Evolutionary conservation across 2,329 filamentous ascomycete genomes (phyloP).

Genomic region (Alternaria infectoria): DNA sequence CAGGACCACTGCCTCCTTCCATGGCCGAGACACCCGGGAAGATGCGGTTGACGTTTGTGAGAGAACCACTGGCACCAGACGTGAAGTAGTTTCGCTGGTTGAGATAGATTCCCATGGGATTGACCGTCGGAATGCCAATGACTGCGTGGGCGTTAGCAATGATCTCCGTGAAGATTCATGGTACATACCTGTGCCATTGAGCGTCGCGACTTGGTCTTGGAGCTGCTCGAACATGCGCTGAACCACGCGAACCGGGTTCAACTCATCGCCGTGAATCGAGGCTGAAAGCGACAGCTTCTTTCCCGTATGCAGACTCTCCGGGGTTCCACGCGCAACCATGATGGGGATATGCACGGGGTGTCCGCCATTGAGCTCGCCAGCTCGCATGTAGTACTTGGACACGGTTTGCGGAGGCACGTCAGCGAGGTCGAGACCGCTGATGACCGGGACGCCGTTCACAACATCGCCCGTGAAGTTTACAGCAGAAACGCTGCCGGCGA

Average conservation of each 20-base stretch:
- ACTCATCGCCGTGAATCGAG: constrained; percentile 49
- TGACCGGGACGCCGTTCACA: constrained; percentile 40
- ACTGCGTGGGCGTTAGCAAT: constrained; percentile 27
- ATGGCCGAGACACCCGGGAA: constrained; percentile 37
- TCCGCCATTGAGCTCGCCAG: constrained; percentile 49
- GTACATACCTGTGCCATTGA: constrained; percentile 46
- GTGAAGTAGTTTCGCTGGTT: constrained; percentile 51
- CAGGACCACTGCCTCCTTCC: constrained; percentile 34
- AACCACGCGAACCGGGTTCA: constrained; percentile 47
- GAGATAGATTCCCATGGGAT: constrained; percentile 49
- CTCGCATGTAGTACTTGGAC: constrained; percentile 47
- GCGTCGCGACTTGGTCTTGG: constrained; percentile 32
- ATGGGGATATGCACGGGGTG: constrained; percentile 47
- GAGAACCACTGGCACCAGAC: constrained; percentile 31
- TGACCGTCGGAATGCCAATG: constrained; percentile 49
- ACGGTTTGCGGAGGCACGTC: constrained; percentile 46
- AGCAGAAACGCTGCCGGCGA: constrained; percentile 25
- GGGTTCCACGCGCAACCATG: constrained; percentile 47
- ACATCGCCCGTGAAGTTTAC: constrained; percentile 43
- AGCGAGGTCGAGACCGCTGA: constrained; percentile 43
- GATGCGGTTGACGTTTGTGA: constrained; percentile 47
- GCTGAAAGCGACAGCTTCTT: constrained; percentile 48
- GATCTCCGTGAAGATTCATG: not conserved
- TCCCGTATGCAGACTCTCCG: constrained; percentile 44
- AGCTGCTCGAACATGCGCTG: constrained; percentile 45